Evolutionary conservation across 441 rosid species (phyloP).

Genomic region (Bruguiera hainesii): DNA sequence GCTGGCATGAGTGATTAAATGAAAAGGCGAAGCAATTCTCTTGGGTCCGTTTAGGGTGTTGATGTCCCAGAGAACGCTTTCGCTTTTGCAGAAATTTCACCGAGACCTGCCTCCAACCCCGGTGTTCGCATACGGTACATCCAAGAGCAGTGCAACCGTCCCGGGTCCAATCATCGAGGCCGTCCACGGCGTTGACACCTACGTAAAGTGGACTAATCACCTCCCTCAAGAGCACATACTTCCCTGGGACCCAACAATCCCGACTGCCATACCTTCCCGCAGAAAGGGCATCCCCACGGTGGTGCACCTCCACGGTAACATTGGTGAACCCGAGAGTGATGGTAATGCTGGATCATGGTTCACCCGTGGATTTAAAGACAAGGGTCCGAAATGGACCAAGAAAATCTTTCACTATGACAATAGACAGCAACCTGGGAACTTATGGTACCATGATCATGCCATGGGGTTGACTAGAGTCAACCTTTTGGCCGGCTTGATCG

Average conservation of each 20-base stretch:
- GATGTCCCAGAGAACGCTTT: background rate
- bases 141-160: conserved; percentile 50
- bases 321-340: conserved; percentile 72
- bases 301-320: conserved; percentile 88
- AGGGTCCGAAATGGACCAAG: conserved; percentile 75
- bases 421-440: conserved; percentile 82
- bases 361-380: conserved; percentile 54
- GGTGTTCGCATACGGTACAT: conserved; percentile 78
- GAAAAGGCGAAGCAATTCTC: too few species aligned
- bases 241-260: conserved; percentile 86
- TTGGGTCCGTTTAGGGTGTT: too few species aligned
- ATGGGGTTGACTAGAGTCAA: conserved; percentile 90
- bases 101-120: conserved; percentile 75
- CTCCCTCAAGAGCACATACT: conserved; percentile 85
- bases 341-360: conserved; percentile 80
- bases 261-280: conserved; percentile 45
- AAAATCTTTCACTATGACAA: conserved; percentile 54
- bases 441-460: conserved; percentile 98
- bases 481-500: conserved; percentile 75
- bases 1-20: too few species aligned
- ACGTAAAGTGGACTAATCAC: conserved; percentile 74
- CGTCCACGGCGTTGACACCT: conserved; percentile 52
- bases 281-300: conserved; percentile 76
- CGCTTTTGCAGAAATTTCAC: conserved; percentile 67
- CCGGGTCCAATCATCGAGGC: conserved; percentile 98